Base-by-base conservation (phyloP, 495 filamentous ascomycete species). In the Trichoderma reesei region DNA sequence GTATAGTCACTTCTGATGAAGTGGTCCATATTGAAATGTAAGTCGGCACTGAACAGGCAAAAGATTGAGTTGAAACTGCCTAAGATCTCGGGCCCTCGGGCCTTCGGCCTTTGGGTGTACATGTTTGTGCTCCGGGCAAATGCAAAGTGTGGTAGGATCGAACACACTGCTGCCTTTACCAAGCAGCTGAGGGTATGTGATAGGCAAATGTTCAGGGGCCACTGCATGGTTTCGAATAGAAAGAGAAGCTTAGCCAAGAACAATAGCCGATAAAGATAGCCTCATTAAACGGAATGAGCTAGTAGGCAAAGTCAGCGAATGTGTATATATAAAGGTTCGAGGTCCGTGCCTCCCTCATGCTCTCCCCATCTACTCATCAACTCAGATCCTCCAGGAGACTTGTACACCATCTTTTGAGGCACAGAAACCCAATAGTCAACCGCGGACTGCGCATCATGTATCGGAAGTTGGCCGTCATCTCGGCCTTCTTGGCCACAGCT, bases 401-500 rank as follows among this genome's bases (percentile, higher is more conserved):
- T 33, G 16, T 11, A 31, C 51, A 34, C 10, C 51, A 56, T n/a
- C 31, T 1, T 56, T 56, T 56, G 51, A 16, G 34, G 51, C 26
- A 31, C 16, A 36, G 9, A 3, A 34, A 33, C 20, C 13, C 26
- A 34, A 26, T 26, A 26, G 51, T 56, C 26, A 34, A 34, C 8
- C 20, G 9, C 33, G 16, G 31, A 33, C 34, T 56, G 51, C 14
- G 9, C 51, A 56, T 56, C 31, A 56, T 56, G 51, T 56, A 56
- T 34, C 51, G 34, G 51, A 56, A 56, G 34, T 16, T 56, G 26
- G 51, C 51, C n/a, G 63, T 71, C 60, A 68, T 73, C 61, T 73
- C 77, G 59, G 76, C 77, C 74, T 71, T 82, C 41, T 70, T 80
- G 67, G 75, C 75, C 65, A 59, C 72, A 41, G 76, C 75, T 65